phyloP scores from a whole-genome alignment of 129 eudicot genomes.

The Kitagawia praeruptora region DNA sequence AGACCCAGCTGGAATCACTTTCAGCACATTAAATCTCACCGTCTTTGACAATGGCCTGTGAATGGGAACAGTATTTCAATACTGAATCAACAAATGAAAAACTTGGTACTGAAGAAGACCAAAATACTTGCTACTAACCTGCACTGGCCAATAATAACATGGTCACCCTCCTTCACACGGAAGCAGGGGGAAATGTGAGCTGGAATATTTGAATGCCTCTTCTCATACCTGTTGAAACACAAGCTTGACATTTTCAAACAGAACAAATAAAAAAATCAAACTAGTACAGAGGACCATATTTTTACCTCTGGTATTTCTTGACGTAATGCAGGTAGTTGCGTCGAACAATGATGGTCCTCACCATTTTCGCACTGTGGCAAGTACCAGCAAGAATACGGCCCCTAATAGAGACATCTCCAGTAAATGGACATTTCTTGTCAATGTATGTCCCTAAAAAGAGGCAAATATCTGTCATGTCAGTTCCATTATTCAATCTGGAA shows the following conservation, averaged over 20 bases:
- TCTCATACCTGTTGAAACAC: slow-evolving; percentile 31
- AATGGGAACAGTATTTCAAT: background rate
- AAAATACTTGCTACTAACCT: slow-evolving; percentile 5
- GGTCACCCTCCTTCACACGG: slow-evolving; percentile 54
- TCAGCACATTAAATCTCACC: slow-evolving; percentile 45
- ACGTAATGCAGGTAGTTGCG: slow-evolving; percentile 11
- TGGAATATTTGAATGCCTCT: slow-evolving; percentile 43
- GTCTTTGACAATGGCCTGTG: slow-evolving; percentile 49
- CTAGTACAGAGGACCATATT: background rate
- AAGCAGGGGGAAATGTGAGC: slow-evolving; percentile 52
- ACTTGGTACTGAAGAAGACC: no score
- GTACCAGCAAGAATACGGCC: slow-evolving; percentile 11
- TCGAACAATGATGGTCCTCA: slow-evolving; percentile 10
- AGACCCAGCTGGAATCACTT: slow-evolving; percentile 48
- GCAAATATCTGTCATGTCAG: no score
- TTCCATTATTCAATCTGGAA: no score
- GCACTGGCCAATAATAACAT: slow-evolving; percentile 42
- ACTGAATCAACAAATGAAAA: background rate
- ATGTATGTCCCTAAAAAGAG: slow-evolving; percentile 1
- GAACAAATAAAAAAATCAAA: background rate
- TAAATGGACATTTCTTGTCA: slow-evolving; percentile 14
- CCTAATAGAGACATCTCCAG: slow-evolving; percentile 8
- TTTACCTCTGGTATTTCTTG: slow-evolving; percentile 9
- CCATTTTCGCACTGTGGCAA: slow-evolving; percentile 10
- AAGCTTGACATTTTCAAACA: background rate